A percentile compares a stretch with the other conserved stretches of the same genome.
These are phyloP conservation scores for Epichloe sibirici DNA, from an alignment of 2,329 filamentous ascomycete genomes.

Conservation along the genomic window DNA sequence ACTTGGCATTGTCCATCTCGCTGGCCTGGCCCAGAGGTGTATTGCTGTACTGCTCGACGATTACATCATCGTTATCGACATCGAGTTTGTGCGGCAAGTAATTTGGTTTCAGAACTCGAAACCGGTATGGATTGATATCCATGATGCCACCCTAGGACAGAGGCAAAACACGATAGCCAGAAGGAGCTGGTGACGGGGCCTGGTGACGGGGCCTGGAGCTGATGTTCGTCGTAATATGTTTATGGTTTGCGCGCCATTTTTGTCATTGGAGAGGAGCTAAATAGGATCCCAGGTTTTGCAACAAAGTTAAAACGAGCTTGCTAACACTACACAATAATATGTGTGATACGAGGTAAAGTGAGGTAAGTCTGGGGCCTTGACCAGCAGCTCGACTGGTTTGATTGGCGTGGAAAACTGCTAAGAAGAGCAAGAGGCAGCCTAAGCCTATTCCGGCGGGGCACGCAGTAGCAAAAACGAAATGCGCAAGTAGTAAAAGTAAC, in stretches of 20 bases:
- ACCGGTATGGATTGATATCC: constrained; percentile 36
- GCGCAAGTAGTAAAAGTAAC: too few relatives aligned
- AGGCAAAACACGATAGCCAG: background rate
- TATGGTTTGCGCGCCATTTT: background rate
- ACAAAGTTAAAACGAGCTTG: background rate
- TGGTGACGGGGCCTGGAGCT: background rate
- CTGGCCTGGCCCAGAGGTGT: constrained; percentile 36
- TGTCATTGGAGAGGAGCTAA: too few relatives aligned
- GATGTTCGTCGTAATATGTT: background rate
- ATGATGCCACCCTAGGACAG: constrained; percentile 8
- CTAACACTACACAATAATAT: background rate
- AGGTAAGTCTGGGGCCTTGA: too few relatives aligned
- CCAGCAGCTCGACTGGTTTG: background rate
- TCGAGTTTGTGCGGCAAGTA: constrained; percentile 45
- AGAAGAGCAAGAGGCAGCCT: background rate
- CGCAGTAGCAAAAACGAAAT: too few relatives aligned
- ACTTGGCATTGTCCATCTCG: constrained; percentile 43
- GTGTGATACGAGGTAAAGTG: too few relatives aligned
- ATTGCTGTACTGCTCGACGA: constrained; percentile 39
- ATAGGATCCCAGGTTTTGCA: background rate
- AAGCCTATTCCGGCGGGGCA: background rate
- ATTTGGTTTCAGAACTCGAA: constrained; percentile 45
- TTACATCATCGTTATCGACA: constrained; percentile 35
- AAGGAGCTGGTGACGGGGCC: background rate
- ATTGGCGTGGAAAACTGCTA: background rate